Percentiles rank a stretch among this genome's conserved stretches.
These are phyloP conservation scores for Lentinula novae-zelandiae DNA, from an alignment of 1,284 basidiomycete genomes.

Conservation along the genomic window DNA sequence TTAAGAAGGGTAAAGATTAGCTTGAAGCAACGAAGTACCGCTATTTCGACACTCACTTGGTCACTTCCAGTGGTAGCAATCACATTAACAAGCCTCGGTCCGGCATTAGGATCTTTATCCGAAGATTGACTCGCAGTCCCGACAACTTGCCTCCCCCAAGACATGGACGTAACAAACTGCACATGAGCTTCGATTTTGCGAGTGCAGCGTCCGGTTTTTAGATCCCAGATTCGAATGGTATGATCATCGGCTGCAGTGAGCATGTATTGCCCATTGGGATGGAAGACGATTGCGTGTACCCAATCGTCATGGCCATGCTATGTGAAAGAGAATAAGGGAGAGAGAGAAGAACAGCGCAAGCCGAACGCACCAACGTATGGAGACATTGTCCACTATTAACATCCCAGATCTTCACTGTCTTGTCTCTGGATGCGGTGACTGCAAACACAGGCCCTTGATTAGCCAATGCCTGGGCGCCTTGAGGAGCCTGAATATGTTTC, in stretches of 20 bases:
- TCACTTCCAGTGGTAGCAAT: conserved; percentile 66
- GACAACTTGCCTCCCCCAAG: conserved; percentile 58
- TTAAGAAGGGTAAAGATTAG: background rate
- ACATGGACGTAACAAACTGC: conserved; percentile 65
- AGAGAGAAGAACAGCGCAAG: background rate
- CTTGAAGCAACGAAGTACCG: background rate
- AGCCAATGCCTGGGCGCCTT: conserved; percentile 27
- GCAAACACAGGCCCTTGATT: conserved; percentile 39
- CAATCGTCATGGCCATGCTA: conserved; percentile 68
- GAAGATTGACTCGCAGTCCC: conserved; percentile 26
- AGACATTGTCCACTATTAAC: conserved; percentile 60
- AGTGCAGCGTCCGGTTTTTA: conserved; percentile 60
- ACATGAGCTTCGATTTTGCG: conserved; percentile 71
- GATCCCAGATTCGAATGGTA: conserved; percentile 75
- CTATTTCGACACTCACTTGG: conserved; percentile 26
- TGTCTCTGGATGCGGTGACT: conserved; percentile 70
- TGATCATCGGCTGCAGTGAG: conserved; percentile 77
- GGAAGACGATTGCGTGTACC: conserved; percentile 67
- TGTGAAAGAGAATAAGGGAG: background rate
- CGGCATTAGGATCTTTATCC: conserved; percentile 26
- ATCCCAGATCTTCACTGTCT: conserved; percentile 74
- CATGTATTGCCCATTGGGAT: conserved; percentile 69
- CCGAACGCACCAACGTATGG: conserved; percentile 50
- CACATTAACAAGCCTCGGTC: conserved; percentile 54
- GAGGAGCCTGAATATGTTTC: conserved; percentile 11